Evolutionary conservation across 495 filamentous ascomycete genomes (phyloP).

Genomic region (Penicillium angulare): DNA sequence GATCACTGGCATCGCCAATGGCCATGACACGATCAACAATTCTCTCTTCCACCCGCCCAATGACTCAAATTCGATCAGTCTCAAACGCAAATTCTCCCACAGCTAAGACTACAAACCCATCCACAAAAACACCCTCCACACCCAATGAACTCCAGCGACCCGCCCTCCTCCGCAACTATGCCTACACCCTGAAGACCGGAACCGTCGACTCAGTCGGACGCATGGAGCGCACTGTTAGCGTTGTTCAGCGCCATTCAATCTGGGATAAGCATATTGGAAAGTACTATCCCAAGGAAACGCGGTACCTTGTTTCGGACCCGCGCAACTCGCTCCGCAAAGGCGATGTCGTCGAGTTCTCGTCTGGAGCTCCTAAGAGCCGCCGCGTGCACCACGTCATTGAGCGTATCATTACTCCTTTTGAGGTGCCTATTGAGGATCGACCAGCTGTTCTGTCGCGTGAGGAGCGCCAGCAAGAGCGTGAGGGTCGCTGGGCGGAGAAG

Average conservation of each 20-base stretch:
- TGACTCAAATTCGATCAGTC: conserved; percentile 15
- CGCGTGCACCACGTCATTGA: conserved; percentile 74
- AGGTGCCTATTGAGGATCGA: conserved; percentile 57
- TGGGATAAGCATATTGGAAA: conserved; percentile 44
- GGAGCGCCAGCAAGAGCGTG: conserved; percentile 53
- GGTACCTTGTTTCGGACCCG: conserved; percentile 71
- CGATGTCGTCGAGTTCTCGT: conserved; percentile 76
- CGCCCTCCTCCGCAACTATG: conserved; percentile 38
- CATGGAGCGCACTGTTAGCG: conserved; percentile 46
- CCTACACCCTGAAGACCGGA: conserved; percentile 39
- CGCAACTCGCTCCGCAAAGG: conserved; percentile 68
- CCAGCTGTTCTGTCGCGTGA: conserved; percentile 62
- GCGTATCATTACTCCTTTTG: conserved; percentile 73
- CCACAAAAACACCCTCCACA: conserved; percentile 4
- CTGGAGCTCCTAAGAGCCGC: conserved; percentile 62
- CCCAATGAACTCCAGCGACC: conserved; percentile 19
- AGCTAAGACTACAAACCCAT: conserved; percentile 6
- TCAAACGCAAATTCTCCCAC: conserved; percentile 13
- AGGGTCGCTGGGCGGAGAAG: conserved; percentile 50
- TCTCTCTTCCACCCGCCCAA: conserved; percentile 15
- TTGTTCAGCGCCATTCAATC: conserved; percentile 32
- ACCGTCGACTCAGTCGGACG: conserved; percentile 46
- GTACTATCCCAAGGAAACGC: conserved; percentile 38
- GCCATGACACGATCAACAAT: conserved; percentile 23
- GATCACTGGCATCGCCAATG: conserved; percentile 30